Conservation (phyloP, 148 eudicot genomes). For the Arctostaphylos glauca region DNA sequence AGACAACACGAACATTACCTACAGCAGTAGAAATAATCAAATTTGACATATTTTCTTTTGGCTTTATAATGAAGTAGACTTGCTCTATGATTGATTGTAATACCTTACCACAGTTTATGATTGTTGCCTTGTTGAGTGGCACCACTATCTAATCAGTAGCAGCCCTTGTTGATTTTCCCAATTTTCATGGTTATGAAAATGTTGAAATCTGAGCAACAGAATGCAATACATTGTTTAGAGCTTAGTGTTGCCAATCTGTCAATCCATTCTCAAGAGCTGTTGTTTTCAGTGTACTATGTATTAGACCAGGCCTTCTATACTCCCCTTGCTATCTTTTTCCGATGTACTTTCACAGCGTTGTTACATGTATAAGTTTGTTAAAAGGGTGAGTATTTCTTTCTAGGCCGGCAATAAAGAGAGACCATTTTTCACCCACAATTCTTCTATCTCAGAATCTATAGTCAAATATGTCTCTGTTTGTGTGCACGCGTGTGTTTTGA, state of each 20-base stretch:
- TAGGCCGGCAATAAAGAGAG: neutral
- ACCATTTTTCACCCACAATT: neutral
- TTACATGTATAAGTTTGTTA: neutral
- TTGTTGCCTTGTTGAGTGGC: neutral
- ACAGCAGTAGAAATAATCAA: neutral
- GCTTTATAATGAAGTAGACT: neutral
- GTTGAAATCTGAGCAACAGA: neutral
- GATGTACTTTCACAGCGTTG: neutral
- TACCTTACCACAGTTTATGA: neutral
- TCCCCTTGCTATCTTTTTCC: neutral
- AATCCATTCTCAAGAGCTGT: neutral
- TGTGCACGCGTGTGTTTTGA: neutral
- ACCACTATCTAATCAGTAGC: neutral
- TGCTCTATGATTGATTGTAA: neutral
- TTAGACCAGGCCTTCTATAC: neutral
- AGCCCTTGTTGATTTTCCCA: neutral
- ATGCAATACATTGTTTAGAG: neutral
- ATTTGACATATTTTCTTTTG: neutral
- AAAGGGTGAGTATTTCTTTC: neutral
- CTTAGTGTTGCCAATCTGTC: neutral
- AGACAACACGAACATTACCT: neutral
- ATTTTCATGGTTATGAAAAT: neutral
- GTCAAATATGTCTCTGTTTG: neutral
- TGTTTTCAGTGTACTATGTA: neutral
- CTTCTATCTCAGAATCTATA: neutral